Evolutionary conservation across 129 eudicot species (phyloP), one percentile per base, ranked within the genome.

Genomic region (Centella asiatica): DNA sequence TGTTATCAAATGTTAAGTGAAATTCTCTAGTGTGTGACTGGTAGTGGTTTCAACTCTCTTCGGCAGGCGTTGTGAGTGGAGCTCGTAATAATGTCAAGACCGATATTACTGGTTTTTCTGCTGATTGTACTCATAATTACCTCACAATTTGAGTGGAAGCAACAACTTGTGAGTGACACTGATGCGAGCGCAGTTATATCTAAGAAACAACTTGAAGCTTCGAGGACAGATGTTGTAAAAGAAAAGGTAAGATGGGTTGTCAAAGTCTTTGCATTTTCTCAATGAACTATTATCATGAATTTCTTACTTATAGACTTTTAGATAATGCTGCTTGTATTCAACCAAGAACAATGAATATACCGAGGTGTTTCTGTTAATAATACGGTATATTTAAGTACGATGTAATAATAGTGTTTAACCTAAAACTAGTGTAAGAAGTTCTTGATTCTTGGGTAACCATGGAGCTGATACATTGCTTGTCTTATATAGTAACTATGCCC

Each of bases 141-240:
- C 12, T 80, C 92, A 17, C 92, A 84, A 65, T 84, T 80, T 53
- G 92, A 84, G 31, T 84, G 92, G 92, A 80, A 66, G 67, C 86
- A 80, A 49, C 92, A 60, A 15, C 69, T 84, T 5, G 81, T 64
- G 19, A 72, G 74, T 31, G 87, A 84, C 34, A 64, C 69, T 26
- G 92, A 84, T 6, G 40, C 79, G 4, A 67, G 48, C 64, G 75
- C 77, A 1, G 68, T 39, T 37, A 57, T 72, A 29, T 69, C 92
- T n/a, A 77, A 75, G 70, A 77, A 84, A 62, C 92, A 80, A 56
- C 86, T 39, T 18, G 81, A 72, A 26, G 50, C 74, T 55, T 68
- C 81, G 9, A 77, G 75, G 51, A 66, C 77, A 73, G 92, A 80
- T 58, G 77, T 67, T 56, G 80, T 84, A 55, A 80, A 84, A 69